Evolutionary conservation across 495 filamentous ascomycete species (phyloP).

Genomic region (Podospora appendiculata): DNA sequence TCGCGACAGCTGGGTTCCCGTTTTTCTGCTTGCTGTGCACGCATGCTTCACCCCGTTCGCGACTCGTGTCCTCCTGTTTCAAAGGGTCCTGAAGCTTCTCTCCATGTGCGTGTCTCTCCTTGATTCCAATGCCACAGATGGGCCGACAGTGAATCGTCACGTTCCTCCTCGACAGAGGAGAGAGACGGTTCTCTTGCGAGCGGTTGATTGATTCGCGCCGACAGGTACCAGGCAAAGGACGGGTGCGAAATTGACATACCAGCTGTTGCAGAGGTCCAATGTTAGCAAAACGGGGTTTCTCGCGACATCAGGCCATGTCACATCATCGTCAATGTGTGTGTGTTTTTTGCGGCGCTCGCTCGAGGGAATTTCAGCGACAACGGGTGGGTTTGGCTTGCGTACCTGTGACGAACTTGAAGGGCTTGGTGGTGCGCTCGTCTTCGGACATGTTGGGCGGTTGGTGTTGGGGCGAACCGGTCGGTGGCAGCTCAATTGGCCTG

Average conservation of each 20-base stretch:
- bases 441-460: slow-evolving; percentile 64
- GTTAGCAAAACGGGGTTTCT: slow-evolving; percentile 10
- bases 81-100: not conserved
- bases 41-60: no score
- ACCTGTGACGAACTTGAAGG: slow-evolving; percentile 99
- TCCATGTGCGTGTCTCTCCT: not conserved
- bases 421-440: slow-evolving; percentile 91
- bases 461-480: slow-evolving; percentile 2
- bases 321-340: not conserved
- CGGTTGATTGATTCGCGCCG: not conserved
- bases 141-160: no score
- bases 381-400: slow-evolving; percentile 31
- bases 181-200: not conserved
- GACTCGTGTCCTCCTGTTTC: no score
- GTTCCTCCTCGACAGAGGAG: no score
- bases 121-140: not conserved
- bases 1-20: no score
- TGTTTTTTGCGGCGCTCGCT: not conserved
- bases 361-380: slow-evolving; percentile 17
- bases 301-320: slow-evolving; percentile 27
- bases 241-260: slow-evolving; percentile 33
- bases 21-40: no score
- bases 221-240: no score
- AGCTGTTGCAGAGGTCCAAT: slow-evolving; percentile 16
- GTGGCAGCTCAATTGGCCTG: slow-evolving; percentile 4